Base-by-base conservation (phyloP, 441 rosid genomes). In the Pelargonium myrrhifolium region DNA sequence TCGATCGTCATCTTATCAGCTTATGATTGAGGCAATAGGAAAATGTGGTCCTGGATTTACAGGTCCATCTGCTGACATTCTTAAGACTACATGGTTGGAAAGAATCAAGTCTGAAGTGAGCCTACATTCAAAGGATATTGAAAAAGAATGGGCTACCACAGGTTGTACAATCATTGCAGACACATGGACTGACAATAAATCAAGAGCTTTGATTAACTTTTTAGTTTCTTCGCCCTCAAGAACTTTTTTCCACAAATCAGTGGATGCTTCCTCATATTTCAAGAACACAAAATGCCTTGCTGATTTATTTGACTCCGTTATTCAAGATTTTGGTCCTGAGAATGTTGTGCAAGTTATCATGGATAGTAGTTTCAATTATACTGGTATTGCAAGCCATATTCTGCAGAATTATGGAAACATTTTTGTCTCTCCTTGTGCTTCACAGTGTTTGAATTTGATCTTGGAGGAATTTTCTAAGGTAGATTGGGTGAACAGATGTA, bases 321-420 rank as follows among this genome's bases (percentile, higher is more conserved):
- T 91, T 78, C 93, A 85, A 70, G 96, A 89, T 42, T 65, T 86
- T 24, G 97, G 97, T 4, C 80, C 80, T 0, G 90, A 91, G 31
- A 86, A 86, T 75, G 89, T 91, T 1, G 97, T 87, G 82, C 97
- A 91, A 78, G 82, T 91, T 65, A 89, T 91, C 59, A 79, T 89
- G 83, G 93, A 89, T 77, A 82, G 77, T 49, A 82, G 80, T 75
- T 77, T 91, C 73, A 83, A 78, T 80, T 82, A 87, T 71, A 74
- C 85, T 0, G 92, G 96, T 37, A 70, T 89, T 72, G 84, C 88
- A 10, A 89, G 66, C 78, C 89, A 89, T 80, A 83, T 89, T 70
- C 68, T 81, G 70, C 92, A 89, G 78, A 87, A 79, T 68, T 87
- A 91, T 47, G 92, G 82, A 73, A 82, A 80, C 66, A 82, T 89